A percentile compares a stretch with the other conserved stretches of the same genome.
Conservation (phyloP, 1,139 yeast species). For the Geotrichum australiense region DNA sequence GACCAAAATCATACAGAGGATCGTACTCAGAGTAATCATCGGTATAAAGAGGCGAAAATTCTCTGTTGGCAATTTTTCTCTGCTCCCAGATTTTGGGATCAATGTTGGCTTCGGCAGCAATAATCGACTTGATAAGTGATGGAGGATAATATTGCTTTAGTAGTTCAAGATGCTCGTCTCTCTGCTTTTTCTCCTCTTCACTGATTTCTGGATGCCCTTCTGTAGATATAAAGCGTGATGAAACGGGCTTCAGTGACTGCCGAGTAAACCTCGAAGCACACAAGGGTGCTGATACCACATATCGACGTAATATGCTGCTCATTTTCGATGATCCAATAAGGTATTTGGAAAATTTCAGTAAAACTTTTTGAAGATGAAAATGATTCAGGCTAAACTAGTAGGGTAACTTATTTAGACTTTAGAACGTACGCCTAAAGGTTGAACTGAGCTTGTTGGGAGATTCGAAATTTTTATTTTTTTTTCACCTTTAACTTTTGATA, state of each 20-base stretch:
- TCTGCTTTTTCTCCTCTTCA: conserved; percentile 20
- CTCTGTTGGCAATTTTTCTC: conserved; percentile 34
- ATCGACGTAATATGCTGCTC: conserved; percentile 12
- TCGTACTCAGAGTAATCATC: conserved; percentile 55
- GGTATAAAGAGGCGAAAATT: conserved; percentile 54
- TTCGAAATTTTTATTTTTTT: too few species aligned
- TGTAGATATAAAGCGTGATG: conserved; percentile 8
- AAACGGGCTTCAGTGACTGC: background rate
- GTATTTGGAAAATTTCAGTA: conserved; percentile 2
- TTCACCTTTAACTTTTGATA: too few species aligned
- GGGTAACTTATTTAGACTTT: too few species aligned
- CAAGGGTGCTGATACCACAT: conserved; percentile 8
- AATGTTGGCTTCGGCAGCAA: conserved; percentile 69
- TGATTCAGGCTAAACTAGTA: too few species aligned
- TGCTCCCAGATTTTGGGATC: conserved; percentile 51
- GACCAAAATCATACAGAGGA: conserved; percentile 50
- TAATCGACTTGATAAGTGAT: conserved; percentile 68
- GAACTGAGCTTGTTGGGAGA: too few species aligned
- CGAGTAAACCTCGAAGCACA: conserved; percentile 3
- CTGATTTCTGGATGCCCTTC: background rate
- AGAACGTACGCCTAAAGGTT: too few species aligned
- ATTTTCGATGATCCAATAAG: conserved; percentile 13
- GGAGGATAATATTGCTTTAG: conserved; percentile 69
- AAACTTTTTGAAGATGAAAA: conserved; percentile 5
- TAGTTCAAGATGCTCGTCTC: conserved; percentile 48